phyloP scores from a whole-genome alignment of 495 filamentous ascomycete genomes.

The Parathielavia hyrcaniae region DNA sequence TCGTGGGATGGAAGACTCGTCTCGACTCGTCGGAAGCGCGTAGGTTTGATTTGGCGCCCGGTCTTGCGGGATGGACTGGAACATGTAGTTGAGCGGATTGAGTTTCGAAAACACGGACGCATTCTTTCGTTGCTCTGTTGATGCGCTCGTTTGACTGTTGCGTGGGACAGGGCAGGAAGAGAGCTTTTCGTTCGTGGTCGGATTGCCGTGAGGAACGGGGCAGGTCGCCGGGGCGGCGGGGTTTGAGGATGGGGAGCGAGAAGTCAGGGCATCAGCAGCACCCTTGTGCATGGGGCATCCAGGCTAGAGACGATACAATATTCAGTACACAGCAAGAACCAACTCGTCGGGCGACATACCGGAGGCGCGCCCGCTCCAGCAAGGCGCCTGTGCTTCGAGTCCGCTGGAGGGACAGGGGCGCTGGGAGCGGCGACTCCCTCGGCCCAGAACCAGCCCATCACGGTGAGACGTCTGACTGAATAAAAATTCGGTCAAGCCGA shows the following conservation, averaged over 20 bases:
- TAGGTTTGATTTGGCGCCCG: slow-evolving; percentile 65
- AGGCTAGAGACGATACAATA: slow-evolving; percentile 50
- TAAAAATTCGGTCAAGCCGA: no score
- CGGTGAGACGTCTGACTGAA: slow-evolving; percentile 8
- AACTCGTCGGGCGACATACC: slow-evolving; percentile 49
- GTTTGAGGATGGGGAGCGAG: slow-evolving; percentile 27
- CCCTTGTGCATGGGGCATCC: slow-evolving; percentile 86
- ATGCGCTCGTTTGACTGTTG: slow-evolving; percentile 26
- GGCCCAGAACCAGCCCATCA: slow-evolving; percentile 99
- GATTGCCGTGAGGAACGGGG: slow-evolving; percentile 47
- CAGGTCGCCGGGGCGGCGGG: slow-evolving; percentile 35
- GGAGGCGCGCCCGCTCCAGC: slow-evolving; percentile 52
- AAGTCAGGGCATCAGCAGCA: slow-evolving; percentile 40
- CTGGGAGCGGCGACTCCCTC: slow-evolving; percentile 53
- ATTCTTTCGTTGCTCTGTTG: slow-evolving; percentile 24
- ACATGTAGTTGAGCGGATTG: slow-evolving; percentile 98
- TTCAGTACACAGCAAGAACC: not conserved
- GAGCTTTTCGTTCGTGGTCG: slow-evolving; percentile 36
- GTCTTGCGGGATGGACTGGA: slow-evolving; percentile 70
- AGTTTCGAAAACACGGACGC: slow-evolving; percentile 59
- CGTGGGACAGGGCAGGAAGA: slow-evolving; percentile 51
- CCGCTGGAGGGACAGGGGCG: slow-evolving; percentile 30
- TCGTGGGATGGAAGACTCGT: slow-evolving; percentile 78
- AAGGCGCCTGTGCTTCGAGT: slow-evolving; percentile 24
- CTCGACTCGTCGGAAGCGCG: slow-evolving; percentile 67